Percentiles rank a stretch among this genome's conserved stretches.
These are phyloP conservation scores for Trichophaea hybrida DNA, from an alignment of 2,329 filamentous ascomycete genomes.

Conservation along the genomic window DNA sequence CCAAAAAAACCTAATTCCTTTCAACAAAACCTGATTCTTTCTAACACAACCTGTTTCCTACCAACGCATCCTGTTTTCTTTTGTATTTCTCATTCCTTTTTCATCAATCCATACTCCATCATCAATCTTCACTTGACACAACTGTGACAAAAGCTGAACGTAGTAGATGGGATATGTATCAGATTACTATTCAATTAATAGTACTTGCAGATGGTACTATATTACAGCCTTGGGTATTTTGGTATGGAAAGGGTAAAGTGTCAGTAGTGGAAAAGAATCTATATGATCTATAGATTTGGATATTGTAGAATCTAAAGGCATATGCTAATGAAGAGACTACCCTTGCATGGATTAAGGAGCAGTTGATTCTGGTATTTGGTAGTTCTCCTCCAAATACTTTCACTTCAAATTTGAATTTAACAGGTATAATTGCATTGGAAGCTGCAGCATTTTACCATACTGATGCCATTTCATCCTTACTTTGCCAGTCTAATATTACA, in stretches of 20 bases:
- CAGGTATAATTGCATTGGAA: neutral
- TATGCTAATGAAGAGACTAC: constrained; percentile 5
- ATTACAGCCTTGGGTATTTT: neutral
- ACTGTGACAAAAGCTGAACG: neutral
- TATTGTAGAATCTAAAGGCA: constrained; percentile 1
- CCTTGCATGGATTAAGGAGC: constrained; percentile 4
- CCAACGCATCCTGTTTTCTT: no score
- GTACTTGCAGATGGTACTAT: neutral
- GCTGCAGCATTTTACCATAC: neutral
- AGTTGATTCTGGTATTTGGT: neutral
- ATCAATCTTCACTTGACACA: no score
- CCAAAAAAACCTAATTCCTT: no score
- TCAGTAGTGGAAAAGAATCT: neutral
- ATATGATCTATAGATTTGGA: neutral
- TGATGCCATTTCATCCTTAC: neutral
- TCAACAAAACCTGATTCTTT: no score
- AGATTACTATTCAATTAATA: no score
- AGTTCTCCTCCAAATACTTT: no score
- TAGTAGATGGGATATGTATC: constrained; percentile 10
- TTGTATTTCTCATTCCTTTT: no score
- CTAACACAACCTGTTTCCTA: no score
- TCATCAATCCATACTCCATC: no score
- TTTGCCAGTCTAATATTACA: neutral
- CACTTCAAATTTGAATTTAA: no score
- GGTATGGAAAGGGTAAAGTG: neutral